Evolutionary conservation across 352 stramenopile species (phyloP), one percentile per base, ranked within the genome.

Genomic region (Elongisporangium undulatum): DNA sequence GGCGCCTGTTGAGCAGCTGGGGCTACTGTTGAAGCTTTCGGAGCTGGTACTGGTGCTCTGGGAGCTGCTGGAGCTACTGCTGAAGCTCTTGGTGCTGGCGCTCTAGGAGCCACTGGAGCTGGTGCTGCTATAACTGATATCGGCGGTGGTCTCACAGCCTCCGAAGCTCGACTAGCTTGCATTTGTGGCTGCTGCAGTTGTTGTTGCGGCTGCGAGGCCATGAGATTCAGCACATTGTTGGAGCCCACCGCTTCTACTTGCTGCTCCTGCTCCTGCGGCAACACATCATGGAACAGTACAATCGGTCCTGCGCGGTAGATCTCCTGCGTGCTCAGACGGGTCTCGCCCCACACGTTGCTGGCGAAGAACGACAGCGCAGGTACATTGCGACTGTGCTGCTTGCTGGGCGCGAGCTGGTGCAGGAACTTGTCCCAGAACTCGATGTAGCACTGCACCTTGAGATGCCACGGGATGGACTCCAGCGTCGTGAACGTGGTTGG

Each of bases 401-500:
- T 54, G 12, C 39, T 51, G 16, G 16, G 17, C 16, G 39, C 39
- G 34, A 62, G 13, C 38, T 62, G 50, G 9, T 12, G n/a, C 29
- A 51, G n/a, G 26, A 62, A 62, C n/a, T 57, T 51, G 49, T 56
- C 12, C 57, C 57, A 62, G 29, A 62, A 62, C 20, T 56, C 57
- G 49, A 34, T 39, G 57, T 62, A 62, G 29, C 55, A 51, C 21
- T 41, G 50, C 21, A 62, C 57, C 34, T 56, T 56, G 26, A 62
- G 15, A 24, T 41, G 51, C 57, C 57, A 62, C 20, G 57, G 39
- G 24, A 51, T 23, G 29, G 45, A 21, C 4, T 51, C 49, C 8
- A 15, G 34, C 34, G 34, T 17, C 34, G 34, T 45, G 34, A 45
- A 45, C 10, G 34, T 17, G 34, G 34, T 45, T 10, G 34, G 3